Base-by-base conservation (phyloP, 257 asterid genomes). In the Nemophila menziesii region DNA sequence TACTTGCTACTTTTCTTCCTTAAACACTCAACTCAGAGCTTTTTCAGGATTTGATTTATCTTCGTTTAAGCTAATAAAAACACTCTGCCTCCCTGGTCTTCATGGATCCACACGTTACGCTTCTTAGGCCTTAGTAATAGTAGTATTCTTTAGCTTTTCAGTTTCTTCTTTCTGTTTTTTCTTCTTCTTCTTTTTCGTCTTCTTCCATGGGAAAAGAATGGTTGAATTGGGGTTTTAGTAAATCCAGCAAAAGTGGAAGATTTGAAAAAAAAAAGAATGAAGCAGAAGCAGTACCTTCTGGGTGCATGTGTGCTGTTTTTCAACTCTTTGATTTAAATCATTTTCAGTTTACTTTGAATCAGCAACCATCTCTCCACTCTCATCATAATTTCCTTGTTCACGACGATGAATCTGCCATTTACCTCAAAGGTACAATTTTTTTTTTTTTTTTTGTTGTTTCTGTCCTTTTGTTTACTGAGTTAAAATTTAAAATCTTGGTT, bases 251-350 rank as follows among this genome's bases (percentile, higher is more conserved):
- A 40, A 56, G 68, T 23, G 50, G 72, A 33, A 63, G 57, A 23
- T 20, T 51, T 13, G 3, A 52, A 20, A 49, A 48, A 55, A 56
- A 40, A 24, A 20, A 20, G 18, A 62, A 45, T 8, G 47, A 23
- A 20, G 44, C 38, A 15, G 45, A 44, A 60, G 55, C 43, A 49
- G 29, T 48, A 15, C 38, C 86, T 7, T 44, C 68, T 40, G 97
- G 97, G 1, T 87, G 97, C 84, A 83, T 83, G 89, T 75, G 80
- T 48, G 74, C 93, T 48, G 83, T 79, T 29, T 61, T 83, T 42
- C 86, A 87, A 27, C 66, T 87, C 62, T 80, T 83, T 43, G 90
- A 80, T 61, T 55, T 75, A 58, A 73, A 82, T 10, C 78, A 57
- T 13, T 63, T 74, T 22, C 80, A 68, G 37, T 21, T 72, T 4